Evolutionary conservation across 2,329 filamentous ascomycete genomes (phyloP).

Genomic region (Penicillium frequentans): DNA sequence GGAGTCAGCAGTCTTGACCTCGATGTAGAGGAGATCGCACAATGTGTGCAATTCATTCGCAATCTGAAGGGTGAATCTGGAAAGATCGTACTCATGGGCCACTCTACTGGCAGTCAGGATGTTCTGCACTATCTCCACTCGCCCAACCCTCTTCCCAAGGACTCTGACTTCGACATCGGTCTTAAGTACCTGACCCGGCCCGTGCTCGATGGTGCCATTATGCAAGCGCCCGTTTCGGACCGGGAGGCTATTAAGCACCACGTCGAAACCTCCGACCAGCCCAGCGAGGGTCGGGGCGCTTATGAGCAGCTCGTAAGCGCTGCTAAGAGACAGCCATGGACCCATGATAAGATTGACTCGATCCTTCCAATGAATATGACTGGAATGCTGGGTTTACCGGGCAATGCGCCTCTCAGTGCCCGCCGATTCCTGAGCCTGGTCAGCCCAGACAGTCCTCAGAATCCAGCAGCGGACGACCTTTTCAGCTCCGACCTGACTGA

Average conservation of each 20-base stretch:
- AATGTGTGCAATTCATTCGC: slow-evolving; percentile 54
- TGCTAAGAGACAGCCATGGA: slow-evolving; percentile 30
- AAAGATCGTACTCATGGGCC: slow-evolving; percentile 67
- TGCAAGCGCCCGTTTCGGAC: slow-evolving; percentile 80
- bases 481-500: slow-evolving; percentile 77
- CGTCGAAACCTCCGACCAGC: slow-evolving; percentile 16
- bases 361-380: slow-evolving; percentile 38
- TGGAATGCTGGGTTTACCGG: slow-evolving; percentile 30
- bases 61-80: slow-evolving; percentile 35
- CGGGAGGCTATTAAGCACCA: slow-evolving; percentile 59
- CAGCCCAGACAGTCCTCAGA: slow-evolving; percentile 51
- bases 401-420: slow-evolving; percentile 53
- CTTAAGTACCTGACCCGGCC: slow-evolving; percentile 45
- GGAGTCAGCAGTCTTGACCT: slow-evolving; percentile 53
- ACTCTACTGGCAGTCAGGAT: slow-evolving; percentile 70
- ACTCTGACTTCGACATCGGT: slow-evolving; percentile 24
- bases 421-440: slow-evolving; percentile 60
- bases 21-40: slow-evolving; percentile 56
- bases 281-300: slow-evolving; percentile 21
- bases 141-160: slow-evolving; percentile 38
- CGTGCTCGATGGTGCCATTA: slow-evolving; percentile 68
- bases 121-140: slow-evolving; percentile 62
- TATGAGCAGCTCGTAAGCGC: slow-evolving; percentile 37
- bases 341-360: slow-evolving; percentile 24
- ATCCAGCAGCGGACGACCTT: slow-evolving; percentile 76